phyloP scores from a whole-genome alignment of 805 yeast genomes.

The Citeromyces matritensis region DNA sequence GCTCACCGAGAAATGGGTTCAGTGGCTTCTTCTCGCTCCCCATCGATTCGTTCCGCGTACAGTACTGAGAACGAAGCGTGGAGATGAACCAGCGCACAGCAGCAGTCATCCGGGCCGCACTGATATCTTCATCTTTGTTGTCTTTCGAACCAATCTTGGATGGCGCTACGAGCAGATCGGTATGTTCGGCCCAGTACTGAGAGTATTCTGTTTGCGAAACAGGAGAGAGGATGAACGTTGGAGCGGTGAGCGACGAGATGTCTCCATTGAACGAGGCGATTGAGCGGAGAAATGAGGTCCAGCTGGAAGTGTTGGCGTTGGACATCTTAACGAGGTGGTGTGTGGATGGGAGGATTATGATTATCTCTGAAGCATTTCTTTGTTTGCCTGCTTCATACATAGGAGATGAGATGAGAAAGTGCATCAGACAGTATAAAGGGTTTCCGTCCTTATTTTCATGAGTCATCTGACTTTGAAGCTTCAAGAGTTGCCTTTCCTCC shows the following conservation, averaged over 20 bases:
- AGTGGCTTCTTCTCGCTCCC: slow-evolving; percentile 97
- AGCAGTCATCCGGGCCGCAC: slow-evolving; percentile 56
- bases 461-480: too few relatives aligned
- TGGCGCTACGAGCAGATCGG: slow-evolving; percentile 69
- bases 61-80: slow-evolving; percentile 84
- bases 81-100: slow-evolving; percentile 88
- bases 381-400: too few relatives aligned
- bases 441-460: too few relatives aligned
- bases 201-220: slow-evolving; percentile 83
- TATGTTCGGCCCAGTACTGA: slow-evolving; percentile 92
- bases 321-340: slow-evolving; percentile 2
- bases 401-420: too few relatives aligned
- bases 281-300: slow-evolving; percentile 86
- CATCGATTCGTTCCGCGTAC: slow-evolving; percentile 79
- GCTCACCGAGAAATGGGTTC: slow-evolving; percentile 92
- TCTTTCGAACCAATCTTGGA: slow-evolving; percentile 24
- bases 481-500: too few relatives aligned
- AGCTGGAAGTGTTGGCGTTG: slow-evolving; percentile 29
- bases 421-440: too few relatives aligned
- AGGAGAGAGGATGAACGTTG: slow-evolving; percentile 90
- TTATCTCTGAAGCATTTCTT: too few relatives aligned
- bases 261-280: slow-evolving; percentile 91
- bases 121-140: slow-evolving; percentile 29
- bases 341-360: too few relatives aligned
- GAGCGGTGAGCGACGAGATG: slow-evolving; percentile 87